Percentiles rank a stretch among this genome's conserved stretches.
Conservation (phyloP, 2,329 filamentous ascomycete genomes). For the Epichloe festucae region DNA sequence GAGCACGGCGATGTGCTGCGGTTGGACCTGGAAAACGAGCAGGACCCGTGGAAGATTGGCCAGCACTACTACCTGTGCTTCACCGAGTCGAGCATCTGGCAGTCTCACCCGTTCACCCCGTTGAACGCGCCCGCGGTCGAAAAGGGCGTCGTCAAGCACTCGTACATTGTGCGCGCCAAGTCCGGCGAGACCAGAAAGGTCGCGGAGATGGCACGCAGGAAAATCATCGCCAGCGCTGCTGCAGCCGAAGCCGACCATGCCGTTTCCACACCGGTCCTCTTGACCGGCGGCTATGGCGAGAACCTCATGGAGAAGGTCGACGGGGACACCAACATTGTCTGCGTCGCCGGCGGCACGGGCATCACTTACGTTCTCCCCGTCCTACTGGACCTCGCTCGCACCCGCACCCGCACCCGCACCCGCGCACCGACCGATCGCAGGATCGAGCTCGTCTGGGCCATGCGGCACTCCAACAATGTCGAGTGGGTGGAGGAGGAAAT, state of each 20-base stretch:
- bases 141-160: slow-evolving; percentile 31
- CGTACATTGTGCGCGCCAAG: slow-evolving; percentile 45
- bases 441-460: slow-evolving; percentile 52
- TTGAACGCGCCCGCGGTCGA: slow-evolving; percentile 36
- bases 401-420: slow-evolving; percentile 24
- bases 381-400: slow-evolving; percentile 20
- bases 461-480: slow-evolving; percentile 40
- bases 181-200: slow-evolving; percentile 46
- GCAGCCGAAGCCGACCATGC: slow-evolving; percentile 2
- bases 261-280: slow-evolving; percentile 38
- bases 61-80: slow-evolving; percentile 65
- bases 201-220: slow-evolving; percentile 29
- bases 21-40: slow-evolving; percentile 50
- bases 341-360: slow-evolving; percentile 27
- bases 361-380: slow-evolving; percentile 27
- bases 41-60: slow-evolving; percentile 49
- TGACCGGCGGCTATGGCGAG: slow-evolving; percentile 52
- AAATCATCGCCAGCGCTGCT: slow-evolving; percentile 18
- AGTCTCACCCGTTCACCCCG: slow-evolving; percentile 60
- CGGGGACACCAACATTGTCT: slow-evolving; percentile 26
- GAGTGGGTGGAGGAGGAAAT: slow-evolving; percentile 48
- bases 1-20: slow-evolving; percentile 48
- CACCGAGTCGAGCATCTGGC: slow-evolving; percentile 52
- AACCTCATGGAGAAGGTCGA: slow-evolving; percentile 29
- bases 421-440: slow-evolving; percentile 34